phyloP scores from a whole-genome alignment of 495 filamentous ascomycete genomes.

The Hypoxylon fragiforme region DNA sequence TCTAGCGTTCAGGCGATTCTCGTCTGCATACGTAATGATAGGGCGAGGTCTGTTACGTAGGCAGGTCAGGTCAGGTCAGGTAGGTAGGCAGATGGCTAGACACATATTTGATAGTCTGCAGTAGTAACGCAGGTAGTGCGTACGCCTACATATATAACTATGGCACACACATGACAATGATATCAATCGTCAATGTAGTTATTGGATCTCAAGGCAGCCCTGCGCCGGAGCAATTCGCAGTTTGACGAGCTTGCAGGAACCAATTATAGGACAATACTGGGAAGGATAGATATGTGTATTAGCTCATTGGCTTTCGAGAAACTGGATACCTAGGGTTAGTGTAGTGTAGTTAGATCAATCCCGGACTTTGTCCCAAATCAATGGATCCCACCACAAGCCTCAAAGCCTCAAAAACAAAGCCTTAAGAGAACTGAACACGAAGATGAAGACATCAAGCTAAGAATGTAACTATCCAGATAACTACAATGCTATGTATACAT shows the following conservation, averaged over 20 bases:
- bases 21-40: background rate
- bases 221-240: too few relatives aligned
- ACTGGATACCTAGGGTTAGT: constrained; percentile 14
- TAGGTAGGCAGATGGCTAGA: background rate
- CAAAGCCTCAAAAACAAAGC: constrained; percentile 8
- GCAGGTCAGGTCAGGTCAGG: too few relatives aligned
- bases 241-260: constrained; percentile 27
- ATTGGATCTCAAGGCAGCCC: background rate
- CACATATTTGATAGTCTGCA: background rate
- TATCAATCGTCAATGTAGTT: too few relatives aligned
- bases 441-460: background rate
- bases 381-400: constrained; percentile 33
- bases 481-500: too few relatives aligned
- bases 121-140: background rate
- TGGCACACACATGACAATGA: too few relatives aligned
- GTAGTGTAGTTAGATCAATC: constrained; percentile 21
- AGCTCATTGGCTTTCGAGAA: background rate
- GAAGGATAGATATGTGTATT: too few relatives aligned
- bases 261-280: too few relatives aligned
- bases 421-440: background rate
- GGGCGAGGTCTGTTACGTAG: background rate
- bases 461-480: background rate
- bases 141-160: background rate
- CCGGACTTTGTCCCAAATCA: constrained; percentile 33
- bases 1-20: background rate